These are phyloP conservation scores for Phlebiopsis flavidoalba DNA, from an alignment of 768 basidiomycete genomes.

Conservation along the genomic window DNA sequence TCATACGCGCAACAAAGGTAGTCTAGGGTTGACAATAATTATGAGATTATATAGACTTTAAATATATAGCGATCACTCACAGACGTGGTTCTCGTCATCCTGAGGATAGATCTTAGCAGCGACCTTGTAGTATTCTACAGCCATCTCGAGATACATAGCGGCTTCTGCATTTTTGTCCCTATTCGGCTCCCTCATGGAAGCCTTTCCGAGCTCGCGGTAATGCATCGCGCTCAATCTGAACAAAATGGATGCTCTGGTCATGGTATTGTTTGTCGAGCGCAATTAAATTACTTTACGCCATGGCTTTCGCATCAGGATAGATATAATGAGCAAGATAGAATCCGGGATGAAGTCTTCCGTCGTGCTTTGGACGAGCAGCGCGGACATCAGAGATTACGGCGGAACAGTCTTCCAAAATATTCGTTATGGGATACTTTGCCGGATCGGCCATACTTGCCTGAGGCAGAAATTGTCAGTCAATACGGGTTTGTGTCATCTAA, in stretches of 20 bases:
- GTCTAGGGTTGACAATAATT: too few relatives aligned
- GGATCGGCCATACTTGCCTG: neutral
- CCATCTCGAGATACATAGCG: too few relatives aligned
- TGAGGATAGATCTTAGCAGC: neutral
- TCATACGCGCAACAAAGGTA: too few relatives aligned
- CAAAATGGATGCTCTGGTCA: too few relatives aligned
- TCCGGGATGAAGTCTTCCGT: neutral
- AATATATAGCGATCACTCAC: too few relatives aligned
- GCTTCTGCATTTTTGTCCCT: too few relatives aligned
- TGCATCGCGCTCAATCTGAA: too few relatives aligned
- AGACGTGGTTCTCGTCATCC: neutral
- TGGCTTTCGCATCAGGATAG: slow-evolving; percentile 7
- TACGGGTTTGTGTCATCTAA: too few relatives aligned
- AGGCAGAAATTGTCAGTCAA: neutral
- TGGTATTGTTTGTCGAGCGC: too few relatives aligned
- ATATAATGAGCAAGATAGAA: slow-evolving; percentile 1
- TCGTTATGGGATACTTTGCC: neutral
- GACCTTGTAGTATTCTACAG: too few relatives aligned
- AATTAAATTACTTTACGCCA: slow-evolving; percentile 6
- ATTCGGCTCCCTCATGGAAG: too few relatives aligned
- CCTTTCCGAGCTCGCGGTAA: neutral
- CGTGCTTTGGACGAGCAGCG: neutral
- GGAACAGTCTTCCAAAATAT: neutral
- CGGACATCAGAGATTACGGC: neutral
- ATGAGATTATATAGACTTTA: too few relatives aligned